Evolutionary conservation across 495 filamentous ascomycete species (phyloP).

Genomic region (Oidiodendron maius): DNA sequence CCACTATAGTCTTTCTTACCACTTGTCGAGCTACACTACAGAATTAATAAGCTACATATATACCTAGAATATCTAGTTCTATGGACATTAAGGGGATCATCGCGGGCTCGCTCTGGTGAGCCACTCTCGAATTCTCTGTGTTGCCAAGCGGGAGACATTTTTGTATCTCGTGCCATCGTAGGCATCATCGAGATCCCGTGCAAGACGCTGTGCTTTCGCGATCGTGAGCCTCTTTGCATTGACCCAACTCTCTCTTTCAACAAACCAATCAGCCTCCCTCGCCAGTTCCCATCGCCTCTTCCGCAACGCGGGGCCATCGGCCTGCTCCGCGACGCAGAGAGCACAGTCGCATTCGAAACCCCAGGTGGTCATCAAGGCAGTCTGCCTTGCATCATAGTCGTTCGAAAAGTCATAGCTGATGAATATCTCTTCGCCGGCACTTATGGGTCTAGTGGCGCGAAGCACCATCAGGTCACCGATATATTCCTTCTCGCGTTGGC

Average conservation of each 20-base stretch:
- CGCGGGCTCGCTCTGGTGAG: slow-evolving; percentile 15
- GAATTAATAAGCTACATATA: too few relatives aligned
- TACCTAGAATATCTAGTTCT: too few relatives aligned
- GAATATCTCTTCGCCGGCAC: slow-evolving; percentile 41
- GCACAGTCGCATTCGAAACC: slow-evolving; percentile 44
- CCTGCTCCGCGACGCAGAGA: slow-evolving; percentile 34
- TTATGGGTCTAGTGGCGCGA: slow-evolving; percentile 42
- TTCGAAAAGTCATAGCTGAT: slow-evolving; percentile 22
- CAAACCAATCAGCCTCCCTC: slow-evolving; percentile 25
- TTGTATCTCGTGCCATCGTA: slow-evolving; percentile 28
- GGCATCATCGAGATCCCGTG: slow-evolving; percentile 23
- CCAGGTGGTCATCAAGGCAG: slow-evolving; percentile 29
- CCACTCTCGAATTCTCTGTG: slow-evolving; percentile 26
- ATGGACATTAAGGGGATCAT: too few relatives aligned
- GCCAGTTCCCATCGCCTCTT: slow-evolving; percentile 25
- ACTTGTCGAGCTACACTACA: too few relatives aligned
- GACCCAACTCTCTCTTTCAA: slow-evolving; percentile 20
- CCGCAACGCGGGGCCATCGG: slow-evolving; percentile 23
- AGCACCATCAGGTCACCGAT: slow-evolving; percentile 56
- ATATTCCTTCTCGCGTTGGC: slow-evolving; percentile 41
- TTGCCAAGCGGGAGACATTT: slow-evolving; percentile 22
- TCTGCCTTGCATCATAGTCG: slow-evolving; percentile 16
- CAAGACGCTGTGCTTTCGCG: slow-evolving; percentile 23
- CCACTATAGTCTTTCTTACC: too few relatives aligned
- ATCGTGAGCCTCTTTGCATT: slow-evolving; percentile 22